Base-by-base conservation (phyloP, 2,329 filamentous ascomycete species). In the Huntiella bhutanensis region DNA sequence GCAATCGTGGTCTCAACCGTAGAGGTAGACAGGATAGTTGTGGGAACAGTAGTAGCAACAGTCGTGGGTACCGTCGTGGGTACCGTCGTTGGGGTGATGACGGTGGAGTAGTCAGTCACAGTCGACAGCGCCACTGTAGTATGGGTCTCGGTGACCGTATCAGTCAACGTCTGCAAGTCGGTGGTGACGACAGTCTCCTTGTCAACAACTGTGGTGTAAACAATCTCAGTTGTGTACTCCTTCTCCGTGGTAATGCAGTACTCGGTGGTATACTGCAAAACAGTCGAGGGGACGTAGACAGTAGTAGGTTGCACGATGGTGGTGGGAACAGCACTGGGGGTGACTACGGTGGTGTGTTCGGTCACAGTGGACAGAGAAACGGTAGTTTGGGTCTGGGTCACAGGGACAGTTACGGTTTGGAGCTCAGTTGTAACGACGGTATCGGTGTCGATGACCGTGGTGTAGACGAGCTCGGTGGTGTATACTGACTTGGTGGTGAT, bases 251-350 rank as follows among this genome's bases (percentile, higher is more conserved):
- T 43, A 3, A 35, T n/a, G 15, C 19, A 33, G 10, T 39, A 12
- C 12, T 33, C 22, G 12, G 43, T 45, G 22, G 43, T 39, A 7
- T 43, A 5, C 2, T 38, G 33, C 13, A 47, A 17, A 4, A 39
- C 34, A 5, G 43, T 45, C 3, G 43, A 33, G 1, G 39, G 33
- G 12, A 42, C 33, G 10, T 17, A 17, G 11, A 41, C 12, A 33
- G 45, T 41, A 37, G 39, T 41, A 33, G 32, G 38, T 11, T 34
- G 22, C 2, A 13, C 17, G 13, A 33, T 12, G 8, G 47, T 52
- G 5, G 52, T 53, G 4, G 52, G 43, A n/a, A 42, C 33, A 12
- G 13, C 19, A 22, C 12, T 22, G 12, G 38, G 15, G n/a, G 15
- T 47, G 3, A 40, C 12, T 28, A 41, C 36, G 6, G 46, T 48